Evolutionary conservation across 228 moss, liverwort and hornwort genomes (phyloP).

Genomic region (Sphagnum magellanicum): DNA sequence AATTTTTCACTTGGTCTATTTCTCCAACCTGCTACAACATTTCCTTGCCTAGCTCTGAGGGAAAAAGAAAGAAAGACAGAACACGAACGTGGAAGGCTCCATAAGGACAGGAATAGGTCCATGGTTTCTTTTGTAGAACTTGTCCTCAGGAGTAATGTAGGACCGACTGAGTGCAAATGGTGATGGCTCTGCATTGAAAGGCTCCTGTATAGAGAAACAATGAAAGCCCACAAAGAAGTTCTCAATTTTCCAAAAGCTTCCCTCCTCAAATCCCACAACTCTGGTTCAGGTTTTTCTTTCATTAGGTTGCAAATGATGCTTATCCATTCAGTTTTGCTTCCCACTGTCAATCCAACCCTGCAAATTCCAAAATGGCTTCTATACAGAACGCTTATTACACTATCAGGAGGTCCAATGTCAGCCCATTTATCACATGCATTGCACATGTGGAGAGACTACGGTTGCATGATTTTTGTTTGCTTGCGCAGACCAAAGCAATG

Average conservation of each 20-base stretch:
- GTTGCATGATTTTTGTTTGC: too few species aligned
- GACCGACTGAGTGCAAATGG: conserved; percentile 36
- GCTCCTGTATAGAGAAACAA: conserved; percentile 32
- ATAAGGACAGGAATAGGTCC: conserved; percentile 65
- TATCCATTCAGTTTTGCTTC: background rate
- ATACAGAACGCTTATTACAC: background rate
- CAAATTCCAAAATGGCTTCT: background rate
- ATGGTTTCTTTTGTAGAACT: conserved; percentile 86
- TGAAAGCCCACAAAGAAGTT: background rate
- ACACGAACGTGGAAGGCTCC: conserved; percentile 30
- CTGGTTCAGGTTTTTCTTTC: background rate
- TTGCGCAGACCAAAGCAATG: background rate
- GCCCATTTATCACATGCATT: too few species aligned
- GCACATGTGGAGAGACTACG: too few species aligned
- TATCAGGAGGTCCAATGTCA: too few species aligned
- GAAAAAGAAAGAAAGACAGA: too few species aligned
- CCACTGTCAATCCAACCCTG: too few species aligned
- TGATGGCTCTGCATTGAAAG: conserved; percentile 84
- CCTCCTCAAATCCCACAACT: background rate
- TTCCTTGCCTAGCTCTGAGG: too few species aligned
- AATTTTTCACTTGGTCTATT: too few species aligned
- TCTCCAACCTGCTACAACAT: too few species aligned
- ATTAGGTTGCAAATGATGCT: background rate
- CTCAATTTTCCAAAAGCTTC: background rate
- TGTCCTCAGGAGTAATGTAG: conserved; percentile 55